Evolutionary conservation across 2,329 filamentous ascomycete species (phyloP).

Genomic region (Calonectria honghensis): DNA sequence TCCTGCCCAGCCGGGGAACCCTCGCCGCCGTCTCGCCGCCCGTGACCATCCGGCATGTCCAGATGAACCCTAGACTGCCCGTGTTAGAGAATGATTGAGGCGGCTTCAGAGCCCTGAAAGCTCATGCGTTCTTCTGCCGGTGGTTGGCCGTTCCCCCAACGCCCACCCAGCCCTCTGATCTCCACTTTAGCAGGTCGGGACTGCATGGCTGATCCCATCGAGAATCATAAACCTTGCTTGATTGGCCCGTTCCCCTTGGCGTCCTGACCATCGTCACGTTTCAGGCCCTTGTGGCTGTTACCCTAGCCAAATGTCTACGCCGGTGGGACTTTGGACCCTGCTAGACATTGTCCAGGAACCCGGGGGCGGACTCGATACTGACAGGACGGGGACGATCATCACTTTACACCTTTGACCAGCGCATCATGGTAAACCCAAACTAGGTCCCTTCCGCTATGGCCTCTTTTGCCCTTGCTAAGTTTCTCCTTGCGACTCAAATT

Average conservation of each 20-base stretch:
- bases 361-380: conserved; percentile 29
- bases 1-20: neutral
- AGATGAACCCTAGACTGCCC: conserved; percentile 40
- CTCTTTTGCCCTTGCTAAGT: neutral
- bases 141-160: conserved; percentile 40
- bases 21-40: neutral
- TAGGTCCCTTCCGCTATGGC: neutral
- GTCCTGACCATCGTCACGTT: conserved; percentile 50
- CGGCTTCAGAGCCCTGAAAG: conserved; percentile 34
- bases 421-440: conserved; percentile 31
- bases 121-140: conserved; percentile 16
- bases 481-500: neutral
- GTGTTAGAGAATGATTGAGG: conserved; percentile 48
- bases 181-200: conserved; percentile 31
- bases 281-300: conserved; percentile 49
- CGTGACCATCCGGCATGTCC: conserved; percentile 15
- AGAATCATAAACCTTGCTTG: conserved; percentile 33
- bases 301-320: conserved; percentile 43
- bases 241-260: conserved; percentile 42
- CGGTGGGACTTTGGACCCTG: conserved; percentile 42
- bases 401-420: conserved; percentile 29
- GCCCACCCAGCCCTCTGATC: conserved; percentile 32
- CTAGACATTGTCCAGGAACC: conserved; percentile 32
- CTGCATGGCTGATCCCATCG: conserved; percentile 41
- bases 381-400: conserved; percentile 23